Base-by-base conservation (phyloP, 177 flowering plant genomes). In the Vitis hybrid region DNA sequence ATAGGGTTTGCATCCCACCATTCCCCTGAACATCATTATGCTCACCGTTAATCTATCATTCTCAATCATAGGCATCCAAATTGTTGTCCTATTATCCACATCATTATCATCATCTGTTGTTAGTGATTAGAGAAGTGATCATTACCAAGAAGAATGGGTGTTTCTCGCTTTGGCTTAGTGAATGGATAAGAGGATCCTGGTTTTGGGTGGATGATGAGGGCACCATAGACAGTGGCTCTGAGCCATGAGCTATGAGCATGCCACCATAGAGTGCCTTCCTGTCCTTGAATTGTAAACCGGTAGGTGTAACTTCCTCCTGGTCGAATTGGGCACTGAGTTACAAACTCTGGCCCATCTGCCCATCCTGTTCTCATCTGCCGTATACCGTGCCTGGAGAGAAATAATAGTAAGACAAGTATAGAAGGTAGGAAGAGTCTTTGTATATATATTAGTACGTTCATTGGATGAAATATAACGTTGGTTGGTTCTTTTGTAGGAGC, bases 201-300 rank as follows among this genome's bases (percentile, higher is more conserved):
- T 61, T 69, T 84, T 0, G 98, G 98, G 31, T 59, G 80, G 61
- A 92, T 90, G 52, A 94, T 83, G 1, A 94, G 76, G 74, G 97
- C 93, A 57, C 97, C 98, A 63, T 90, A 92, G 10, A 94, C 97
- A 15, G 93, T 92, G 68, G 97, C 97, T 76, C 98, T 80, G 26
- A 94, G 92, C 98, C 97, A 94, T 15, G 97, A 89, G 61, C 98
- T 94, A 65, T 94, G 98, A 65, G 98, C 98, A 71, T 94, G 98
- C 98, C 98, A 94, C 98, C 98, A 94, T 22, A 94, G 60, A 2
- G 98, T 94, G 1, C 98, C 98, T 85, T 88, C 97, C 68, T 94
- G 94, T 1, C 90, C 92, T 69, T 85, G 68, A 31, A 94, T 76
- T 1, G 88, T 94, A 76, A 90, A 94, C 71, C 94, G 66, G 82